Evolutionary conservation across 768 basidiomycete genomes (phyloP).

Genomic region (Mycena crocata): DNA sequence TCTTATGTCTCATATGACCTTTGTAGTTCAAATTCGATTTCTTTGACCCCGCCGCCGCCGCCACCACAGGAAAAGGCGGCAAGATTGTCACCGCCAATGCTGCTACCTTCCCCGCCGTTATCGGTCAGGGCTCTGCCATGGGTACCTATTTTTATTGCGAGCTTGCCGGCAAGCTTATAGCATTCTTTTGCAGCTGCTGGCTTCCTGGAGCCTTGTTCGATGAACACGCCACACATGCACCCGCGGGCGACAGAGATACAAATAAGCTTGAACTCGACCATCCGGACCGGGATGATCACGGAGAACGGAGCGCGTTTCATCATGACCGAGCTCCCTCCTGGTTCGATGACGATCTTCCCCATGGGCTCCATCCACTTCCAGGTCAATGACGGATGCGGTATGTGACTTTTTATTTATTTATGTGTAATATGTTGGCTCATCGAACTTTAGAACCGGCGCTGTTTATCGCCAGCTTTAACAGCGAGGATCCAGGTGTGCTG

Average conservation of each 20-base stretch:
- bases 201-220: constrained; percentile 31
- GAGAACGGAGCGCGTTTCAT: constrained; percentile 36
- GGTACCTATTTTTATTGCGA: constrained; percentile 9
- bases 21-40: constrained; percentile 37
- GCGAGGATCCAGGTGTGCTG: constrained; percentile 28
- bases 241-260: constrained; percentile 39
- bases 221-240: constrained; percentile 37
- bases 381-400: constrained; percentile 34
- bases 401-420: constrained; percentile 23
- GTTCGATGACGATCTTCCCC: constrained; percentile 34
- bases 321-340: constrained; percentile 30
- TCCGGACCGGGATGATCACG: constrained; percentile 38
- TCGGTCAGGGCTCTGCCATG: constrained; percentile 34
- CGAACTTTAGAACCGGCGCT: constrained; percentile 22
- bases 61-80: constrained; percentile 26
- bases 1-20: not conserved
- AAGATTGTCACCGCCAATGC: constrained; percentile 29
- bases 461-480: constrained; percentile 34
- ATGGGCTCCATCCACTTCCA: constrained; percentile 36
- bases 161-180: not conserved
- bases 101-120: constrained; percentile 36
- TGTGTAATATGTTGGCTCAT: constrained; percentile 38
- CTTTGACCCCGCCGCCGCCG: constrained; percentile 25
- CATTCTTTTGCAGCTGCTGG: constrained; percentile 21
- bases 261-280: constrained; percentile 33